phyloP scores from a whole-genome alignment of 208 protist genomes.

The Cochliopodium minus region DNA sequence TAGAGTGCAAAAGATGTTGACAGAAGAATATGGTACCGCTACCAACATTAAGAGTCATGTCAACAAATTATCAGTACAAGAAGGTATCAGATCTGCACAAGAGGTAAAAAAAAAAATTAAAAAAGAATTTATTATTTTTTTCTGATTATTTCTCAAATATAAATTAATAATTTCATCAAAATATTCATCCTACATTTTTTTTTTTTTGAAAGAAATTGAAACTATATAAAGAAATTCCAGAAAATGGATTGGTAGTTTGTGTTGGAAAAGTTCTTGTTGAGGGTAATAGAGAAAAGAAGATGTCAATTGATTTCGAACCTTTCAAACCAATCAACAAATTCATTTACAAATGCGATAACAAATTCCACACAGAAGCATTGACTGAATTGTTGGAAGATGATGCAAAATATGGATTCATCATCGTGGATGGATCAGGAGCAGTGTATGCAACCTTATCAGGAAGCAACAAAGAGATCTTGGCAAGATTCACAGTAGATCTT shows the following conservation, averaged over 20 bases:
- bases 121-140: too few relatives aligned
- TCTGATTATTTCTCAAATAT: neutral
- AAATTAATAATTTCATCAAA: neutral
- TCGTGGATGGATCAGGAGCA: constrained; percentile 96
- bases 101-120: constrained; percentile 34
- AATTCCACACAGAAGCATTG: constrained; percentile 92
- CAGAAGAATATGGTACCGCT: constrained; percentile 96
- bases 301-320: constrained; percentile 96
- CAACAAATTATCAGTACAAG: constrained; percentile 75
- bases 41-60: constrained; percentile 99
- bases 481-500: constrained; percentile 96
- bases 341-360: constrained; percentile 93
- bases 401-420: constrained; percentile 99
- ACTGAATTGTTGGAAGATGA: constrained; percentile 90
- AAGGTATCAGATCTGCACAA: constrained; percentile 68
- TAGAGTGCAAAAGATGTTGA: constrained; percentile 89
- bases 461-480: constrained; percentile 86
- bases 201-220: constrained; percentile 66
- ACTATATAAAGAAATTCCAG: constrained; percentile 66
- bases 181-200: constrained; percentile 61
- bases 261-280: constrained; percentile 93
- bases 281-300: constrained; percentile 97
- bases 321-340: constrained; percentile 97
- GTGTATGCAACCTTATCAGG: constrained; percentile 92
- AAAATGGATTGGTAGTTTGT: constrained; percentile 95